A percentile compares a stretch with the other conserved stretches of the same genome.
Evolutionary conservation across 2,329 filamentous ascomycete genomes (phyloP).

Genomic region (Verticillium nubilum): DNA sequence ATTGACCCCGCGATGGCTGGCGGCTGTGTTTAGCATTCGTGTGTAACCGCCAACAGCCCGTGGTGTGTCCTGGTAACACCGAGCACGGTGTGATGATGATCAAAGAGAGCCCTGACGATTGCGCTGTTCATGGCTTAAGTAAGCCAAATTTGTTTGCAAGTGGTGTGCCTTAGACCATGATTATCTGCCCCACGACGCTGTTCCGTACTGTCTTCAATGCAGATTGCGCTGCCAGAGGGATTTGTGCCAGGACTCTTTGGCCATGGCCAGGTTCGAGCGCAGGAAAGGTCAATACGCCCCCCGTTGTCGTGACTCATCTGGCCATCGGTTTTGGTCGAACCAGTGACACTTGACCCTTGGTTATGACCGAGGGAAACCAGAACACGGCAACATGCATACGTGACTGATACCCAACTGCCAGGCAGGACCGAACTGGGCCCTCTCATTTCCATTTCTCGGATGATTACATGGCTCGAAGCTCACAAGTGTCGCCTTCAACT

Average conservation of each 20-base stretch:
- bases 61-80: slow-evolving; percentile 32
- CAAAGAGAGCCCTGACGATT: slow-evolving; percentile 58
- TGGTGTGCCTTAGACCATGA: too few relatives aligned
- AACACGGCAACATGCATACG: neutral
- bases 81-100: slow-evolving; percentile 37
- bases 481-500: neutral
- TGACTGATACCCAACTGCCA: neutral
- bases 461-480: neutral
- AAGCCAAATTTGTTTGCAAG: neutral
- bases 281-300: too few relatives aligned
- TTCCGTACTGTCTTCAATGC: too few relatives aligned
- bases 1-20: slow-evolving; percentile 7
- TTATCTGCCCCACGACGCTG: too few relatives aligned
- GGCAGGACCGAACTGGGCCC: neutral
- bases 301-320: too few relatives aligned
- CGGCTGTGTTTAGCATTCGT: slow-evolving; percentile 15
- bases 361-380: neutral
- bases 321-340: too few relatives aligned
- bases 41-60: slow-evolving; percentile 32
- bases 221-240: too few relatives aligned
- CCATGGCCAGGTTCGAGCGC: too few relatives aligned
- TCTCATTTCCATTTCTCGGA: neutral
- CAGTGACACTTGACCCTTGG: neutral
- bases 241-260: too few relatives aligned
- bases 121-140: slow-evolving; percentile 1